These are phyloP conservation scores for Inga oerstediana DNA, from an alignment of 306 rosid species.

Conservation along the genomic window DNA sequence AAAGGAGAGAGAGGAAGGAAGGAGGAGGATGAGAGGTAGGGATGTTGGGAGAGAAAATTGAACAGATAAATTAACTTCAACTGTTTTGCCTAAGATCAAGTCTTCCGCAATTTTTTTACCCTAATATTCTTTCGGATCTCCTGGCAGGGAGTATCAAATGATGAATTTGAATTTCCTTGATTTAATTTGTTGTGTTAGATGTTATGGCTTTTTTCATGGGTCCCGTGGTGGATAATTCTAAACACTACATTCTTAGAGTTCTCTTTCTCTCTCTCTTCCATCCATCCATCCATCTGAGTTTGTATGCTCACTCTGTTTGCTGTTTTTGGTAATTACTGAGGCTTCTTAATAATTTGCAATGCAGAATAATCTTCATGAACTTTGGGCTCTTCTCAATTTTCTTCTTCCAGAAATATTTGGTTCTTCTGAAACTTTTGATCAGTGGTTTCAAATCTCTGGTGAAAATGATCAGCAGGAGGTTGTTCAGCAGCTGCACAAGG, in stretches of 20 bases:
- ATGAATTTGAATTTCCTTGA: neutral
- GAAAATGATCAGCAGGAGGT: conserved; percentile 99
- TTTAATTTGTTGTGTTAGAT: neutral
- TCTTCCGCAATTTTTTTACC: neutral
- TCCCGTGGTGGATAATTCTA: neutral
- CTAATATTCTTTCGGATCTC: neutral
- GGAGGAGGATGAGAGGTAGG: neutral
- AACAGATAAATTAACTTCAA: neutral
- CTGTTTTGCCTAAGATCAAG: neutral
- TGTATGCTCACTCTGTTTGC: neutral
- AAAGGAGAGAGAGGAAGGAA: neutral
- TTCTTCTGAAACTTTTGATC: conserved; percentile 98
- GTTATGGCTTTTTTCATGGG: conserved; percentile 25
- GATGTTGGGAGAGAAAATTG: neutral
- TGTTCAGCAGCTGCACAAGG: conserved; percentile 98
- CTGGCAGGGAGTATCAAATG: neutral
- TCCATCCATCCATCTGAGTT: neutral
- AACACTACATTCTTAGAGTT: neutral
- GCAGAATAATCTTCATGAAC: conserved; percentile 98
- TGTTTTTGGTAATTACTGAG: neutral
- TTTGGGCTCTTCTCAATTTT: conserved; percentile 95
- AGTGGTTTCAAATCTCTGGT: conserved; percentile 99
- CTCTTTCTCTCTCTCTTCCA: neutral
- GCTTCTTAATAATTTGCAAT: conserved; percentile 24
- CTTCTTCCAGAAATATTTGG: conserved; percentile 98